These are phyloP conservation scores for Jacaranda copaia DNA, from an alignment of 257 asterid species.

Conservation along the genomic window DNA sequence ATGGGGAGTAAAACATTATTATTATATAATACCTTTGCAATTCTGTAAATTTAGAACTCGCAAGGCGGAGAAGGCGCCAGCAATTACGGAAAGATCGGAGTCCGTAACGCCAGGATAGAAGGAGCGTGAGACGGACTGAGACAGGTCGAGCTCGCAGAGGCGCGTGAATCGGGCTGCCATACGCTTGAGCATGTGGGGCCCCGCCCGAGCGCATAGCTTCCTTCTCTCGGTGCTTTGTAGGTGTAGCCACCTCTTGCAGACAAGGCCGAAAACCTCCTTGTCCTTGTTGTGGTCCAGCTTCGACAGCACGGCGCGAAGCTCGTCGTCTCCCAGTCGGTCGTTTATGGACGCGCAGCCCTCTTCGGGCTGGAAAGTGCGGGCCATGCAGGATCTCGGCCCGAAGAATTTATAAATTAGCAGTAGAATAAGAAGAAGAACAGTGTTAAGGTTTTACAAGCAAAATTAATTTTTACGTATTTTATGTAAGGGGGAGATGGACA, in stretches of 20 bases:
- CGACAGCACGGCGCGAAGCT: slow-evolving; percentile 71
- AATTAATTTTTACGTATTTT: too few species aligned
- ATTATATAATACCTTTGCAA: slow-evolving; percentile 66
- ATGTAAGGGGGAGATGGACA: too few species aligned
- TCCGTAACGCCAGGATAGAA: slow-evolving; percentile 94
- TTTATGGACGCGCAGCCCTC: slow-evolving; percentile 56
- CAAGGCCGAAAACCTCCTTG: slow-evolving; percentile 83
- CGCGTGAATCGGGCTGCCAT: slow-evolving; percentile 82
- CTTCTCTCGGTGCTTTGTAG: slow-evolving; percentile 84
- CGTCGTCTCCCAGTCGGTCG: slow-evolving; percentile 79
- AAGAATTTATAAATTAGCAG: background rate
- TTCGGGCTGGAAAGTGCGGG: slow-evolving; percentile 35
- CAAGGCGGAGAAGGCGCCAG: slow-evolving; percentile 67
- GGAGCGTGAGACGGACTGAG: slow-evolving; percentile 86
- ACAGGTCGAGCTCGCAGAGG: slow-evolving; percentile 77
- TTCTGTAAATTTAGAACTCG: slow-evolving; percentile 62
- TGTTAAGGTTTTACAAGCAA: background rate
- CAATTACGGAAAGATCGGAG: slow-evolving; percentile 80
- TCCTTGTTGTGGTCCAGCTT: slow-evolving; percentile 63
- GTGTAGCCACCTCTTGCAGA: slow-evolving; percentile 92
- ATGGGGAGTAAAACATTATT: background rate
- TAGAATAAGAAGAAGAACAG: background rate
- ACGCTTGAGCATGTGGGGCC: slow-evolving; percentile 87
- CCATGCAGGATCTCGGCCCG: slow-evolving; percentile 33
- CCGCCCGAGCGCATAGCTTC: slow-evolving; percentile 86